Base-by-base conservation (phyloP, 129 eudicot species). In the Dittrichia graveolens region DNA sequence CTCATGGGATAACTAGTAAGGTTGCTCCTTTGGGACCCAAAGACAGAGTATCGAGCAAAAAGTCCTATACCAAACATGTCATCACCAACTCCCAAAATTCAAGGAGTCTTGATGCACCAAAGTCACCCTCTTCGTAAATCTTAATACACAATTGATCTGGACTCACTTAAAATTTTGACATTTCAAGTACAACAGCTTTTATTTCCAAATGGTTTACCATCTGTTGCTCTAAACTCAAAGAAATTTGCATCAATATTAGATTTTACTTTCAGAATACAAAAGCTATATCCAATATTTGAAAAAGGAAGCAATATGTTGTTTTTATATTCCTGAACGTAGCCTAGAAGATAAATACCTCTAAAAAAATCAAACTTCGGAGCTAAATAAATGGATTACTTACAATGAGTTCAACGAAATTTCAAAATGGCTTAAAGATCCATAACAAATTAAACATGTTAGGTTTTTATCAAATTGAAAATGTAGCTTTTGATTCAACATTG, bases 401-500 rank as follows among this genome's bases (percentile, higher is more conserved):
- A 9, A 35, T 8, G 46, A 61, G 13, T 55, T 71, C 44, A 35
- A 71, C 19, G 9, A 9, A 57, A 55, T 72, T 13, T 39, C 59
- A 16, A 35, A 72, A 72, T 47, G 16, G 48, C 34, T 47, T 46
- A 35, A 39, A 44, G 31, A 58, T 31, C 5, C 40, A 5, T 35
- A 45, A 60, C 3, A 48, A 48, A 45, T 14, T 42, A 48, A 40
- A 13, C 5, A 3, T 7, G 24, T 58, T 13, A 6, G 53, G 38
- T 60, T 10, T 46, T 7, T 10, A 35, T 48, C 50, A 69, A 47
- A 41, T 60, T 77, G 1, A 62, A 69, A 60, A 61, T 59, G 70
- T 37, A 77, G 57, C 57, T 60, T 19, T 50, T 3, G 46, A 38
- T 49, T 24, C 31, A 77, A 60, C 71, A 77, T 60, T 60, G 70